Percentiles rank a stretch among this genome's conserved stretches.
These are phyloP conservation scores for Hyaloperonospora arabidopsidis DNA, from an alignment of 352 stramenopile species.

Conservation along the genomic window DNA sequence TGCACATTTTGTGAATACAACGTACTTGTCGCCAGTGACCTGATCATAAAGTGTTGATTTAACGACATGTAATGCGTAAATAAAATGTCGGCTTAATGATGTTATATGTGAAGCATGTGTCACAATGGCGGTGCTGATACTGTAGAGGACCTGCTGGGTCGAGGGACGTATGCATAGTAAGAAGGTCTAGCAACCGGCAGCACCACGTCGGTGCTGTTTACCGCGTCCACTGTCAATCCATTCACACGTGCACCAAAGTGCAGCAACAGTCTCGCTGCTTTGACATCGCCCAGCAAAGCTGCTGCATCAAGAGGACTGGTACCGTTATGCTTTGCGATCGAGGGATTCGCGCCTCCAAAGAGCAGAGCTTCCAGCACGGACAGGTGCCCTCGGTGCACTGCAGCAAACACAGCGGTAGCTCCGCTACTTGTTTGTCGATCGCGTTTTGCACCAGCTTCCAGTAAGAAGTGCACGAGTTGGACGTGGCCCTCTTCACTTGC, in stretches of 20 bases:
- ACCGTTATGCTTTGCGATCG: constrained; percentile 62
- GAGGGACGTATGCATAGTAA: no score
- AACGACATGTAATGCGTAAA: no score
- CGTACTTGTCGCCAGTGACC: no score
- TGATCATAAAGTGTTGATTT: no score
- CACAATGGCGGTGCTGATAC: no score
- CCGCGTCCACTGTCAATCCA: constrained; percentile 44
- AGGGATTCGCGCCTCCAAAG: constrained; percentile 38
- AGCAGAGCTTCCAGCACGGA: constrained; percentile 52
- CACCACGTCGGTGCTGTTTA: no score
- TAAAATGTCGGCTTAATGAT: no score
- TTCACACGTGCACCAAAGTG: constrained; percentile 57
- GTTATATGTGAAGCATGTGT: no score
- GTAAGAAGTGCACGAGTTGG: constrained; percentile 50
- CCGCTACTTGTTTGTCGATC: constrained; percentile 49
- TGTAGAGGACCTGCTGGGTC: no score
- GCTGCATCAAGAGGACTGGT: constrained; percentile 69
- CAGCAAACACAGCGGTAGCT: constrained; percentile 66
- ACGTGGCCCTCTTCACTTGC: constrained; percentile 76
- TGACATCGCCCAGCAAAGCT: constrained; percentile 50
- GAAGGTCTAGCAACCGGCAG: no score
- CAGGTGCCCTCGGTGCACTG: constrained; percentile 64
- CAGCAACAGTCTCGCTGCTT: constrained; percentile 52
- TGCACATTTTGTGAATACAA: no score
- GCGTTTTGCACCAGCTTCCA: constrained; percentile 30